Evolutionary conservation across 2,329 filamentous ascomycete genomes (phyloP).

Genomic region (Metarhizium brunneum): DNA sequence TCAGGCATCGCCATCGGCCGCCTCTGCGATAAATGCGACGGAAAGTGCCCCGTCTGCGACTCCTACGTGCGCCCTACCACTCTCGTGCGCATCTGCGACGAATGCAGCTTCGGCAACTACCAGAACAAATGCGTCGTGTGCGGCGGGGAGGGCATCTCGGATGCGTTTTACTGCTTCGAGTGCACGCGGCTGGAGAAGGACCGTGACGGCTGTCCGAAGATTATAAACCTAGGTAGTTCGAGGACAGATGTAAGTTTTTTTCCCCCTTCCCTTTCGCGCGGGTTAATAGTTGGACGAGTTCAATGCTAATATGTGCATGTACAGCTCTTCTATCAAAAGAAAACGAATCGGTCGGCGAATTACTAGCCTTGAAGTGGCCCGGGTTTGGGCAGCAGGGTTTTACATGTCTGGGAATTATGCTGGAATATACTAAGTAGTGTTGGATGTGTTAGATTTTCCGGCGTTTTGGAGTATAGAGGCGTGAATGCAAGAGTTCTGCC

Average conservation of each 20-base stretch:
- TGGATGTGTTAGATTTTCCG: neutral
- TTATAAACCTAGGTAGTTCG: conserved; percentile 93
- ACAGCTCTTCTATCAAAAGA: conserved; percentile 57
- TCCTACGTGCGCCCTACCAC: conserved; percentile 97
- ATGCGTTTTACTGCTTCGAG: conserved; percentile 99
- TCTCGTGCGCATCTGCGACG: conserved; percentile 95
- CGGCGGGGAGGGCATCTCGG: conserved; percentile 93
- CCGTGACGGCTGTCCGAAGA: conserved; percentile 95
- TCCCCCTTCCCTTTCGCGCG: neutral
- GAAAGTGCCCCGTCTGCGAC: conserved; percentile 98
- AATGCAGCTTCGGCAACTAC: conserved; percentile 99
- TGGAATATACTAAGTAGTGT: conserved; percentile 3
- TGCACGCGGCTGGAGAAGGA: conserved; percentile 96
- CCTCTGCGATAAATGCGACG: conserved; percentile 99
- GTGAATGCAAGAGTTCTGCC: neutral
- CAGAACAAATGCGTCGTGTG: conserved; percentile 99
- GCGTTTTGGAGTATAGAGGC: conserved; percentile 7
- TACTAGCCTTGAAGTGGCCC: conserved; percentile 42
- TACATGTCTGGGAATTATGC: conserved; percentile 4
- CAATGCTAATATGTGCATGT: neutral
- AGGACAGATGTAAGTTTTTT: conserved; percentile 69
- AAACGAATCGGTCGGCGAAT: conserved; percentile 50
- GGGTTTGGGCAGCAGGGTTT: conserved; percentile 32
- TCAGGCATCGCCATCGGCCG: conserved; percentile 95
- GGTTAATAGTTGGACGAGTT: neutral